Base-by-base conservation (phyloP, 768 basidiomycete genomes). In the Jaapia argillacea region DNA sequence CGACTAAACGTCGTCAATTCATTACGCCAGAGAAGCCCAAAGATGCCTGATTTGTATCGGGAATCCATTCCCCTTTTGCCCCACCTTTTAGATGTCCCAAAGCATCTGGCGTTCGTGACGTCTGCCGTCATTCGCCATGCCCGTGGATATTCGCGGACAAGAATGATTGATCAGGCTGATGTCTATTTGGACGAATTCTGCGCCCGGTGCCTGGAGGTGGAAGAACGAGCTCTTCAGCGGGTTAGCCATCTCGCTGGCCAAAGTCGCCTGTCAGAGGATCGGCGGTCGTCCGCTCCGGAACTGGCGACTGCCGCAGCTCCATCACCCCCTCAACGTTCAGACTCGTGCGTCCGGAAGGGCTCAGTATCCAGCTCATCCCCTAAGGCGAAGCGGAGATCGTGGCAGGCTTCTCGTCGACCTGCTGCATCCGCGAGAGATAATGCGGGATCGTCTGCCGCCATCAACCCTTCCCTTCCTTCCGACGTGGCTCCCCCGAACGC, bases 61-160 rank as follows among this genome's bases (percentile, higher is more conserved):
- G 87, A 91, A 56, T 69, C 84, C 4, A 74, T 88, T 14, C 84
- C 85, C 7, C 64, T 74, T 27, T 70, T 82, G 23, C 86, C 89
- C 3, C 73, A 86, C 53, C 64, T 85, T 31, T 66, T 89, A 41
- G 91, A 93, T 56, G 66, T 87, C 40, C 79, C 87, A 2, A 77
- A 77, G 54, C 81, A 90, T 51, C 70, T 91, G 26, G 85, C 87
- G 13, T 71, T 79, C 42, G 67, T 92, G 45, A 75, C 80, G 6
- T 84, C 85, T 5, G 75, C 81, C 37, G 72, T 93, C n/a, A 75
- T 81, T 27, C 80, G 87, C 26, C 69, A 75, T 50, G 53, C 61
- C 20, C 74, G 76, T 21, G 63, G 66, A 16, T 33, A 68, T 40
- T 60, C 63, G 23, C 60, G 52, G 21, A 51, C 57, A n/a, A 53